Evolutionary conservation across 176 grass and related monocot genomes (phyloP).

Genomic region (Saccharum spontaneum): DNA sequence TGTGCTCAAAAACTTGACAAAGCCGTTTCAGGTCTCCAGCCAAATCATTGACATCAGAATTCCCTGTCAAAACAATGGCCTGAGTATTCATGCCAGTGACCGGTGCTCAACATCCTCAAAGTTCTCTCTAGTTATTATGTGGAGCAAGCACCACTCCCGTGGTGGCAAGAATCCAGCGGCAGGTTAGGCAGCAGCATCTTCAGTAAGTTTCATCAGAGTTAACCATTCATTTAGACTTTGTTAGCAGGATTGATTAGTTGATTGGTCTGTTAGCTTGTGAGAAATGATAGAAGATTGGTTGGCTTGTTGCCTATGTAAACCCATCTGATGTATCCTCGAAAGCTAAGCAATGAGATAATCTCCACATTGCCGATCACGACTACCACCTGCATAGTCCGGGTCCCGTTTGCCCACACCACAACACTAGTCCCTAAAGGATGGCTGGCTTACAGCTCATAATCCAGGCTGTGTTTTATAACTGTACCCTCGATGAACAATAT

Average conservation of each 20-base stretch:
- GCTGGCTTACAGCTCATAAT: constrained; percentile 12
- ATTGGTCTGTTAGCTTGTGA: background rate
- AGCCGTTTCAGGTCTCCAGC: constrained; percentile 76
- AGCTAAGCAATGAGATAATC: background rate
- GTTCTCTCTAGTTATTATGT: background rate
- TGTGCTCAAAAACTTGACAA: constrained; percentile 83
- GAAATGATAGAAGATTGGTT: background rate
- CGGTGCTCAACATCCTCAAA: background rate
- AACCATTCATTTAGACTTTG: background rate
- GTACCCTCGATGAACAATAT: background rate
- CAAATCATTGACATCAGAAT: constrained; percentile 69
- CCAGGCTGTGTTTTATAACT: background rate
- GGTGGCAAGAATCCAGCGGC: background rate
- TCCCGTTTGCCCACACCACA: background rate
- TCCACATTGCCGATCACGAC: background rate
- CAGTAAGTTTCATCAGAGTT: background rate
- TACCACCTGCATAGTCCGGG: background rate
- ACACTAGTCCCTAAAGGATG: background rate
- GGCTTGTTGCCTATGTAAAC: background rate
- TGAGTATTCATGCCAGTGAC: constrained; percentile 14
- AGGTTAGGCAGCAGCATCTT: background rate
- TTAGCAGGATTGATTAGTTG: background rate
- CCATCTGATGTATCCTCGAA: background rate
- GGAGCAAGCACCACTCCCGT: background rate
- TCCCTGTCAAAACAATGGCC: constrained; percentile 47